Conservation (phyloP, 331 rosid genomes). For the Malus hybrid region DNA sequence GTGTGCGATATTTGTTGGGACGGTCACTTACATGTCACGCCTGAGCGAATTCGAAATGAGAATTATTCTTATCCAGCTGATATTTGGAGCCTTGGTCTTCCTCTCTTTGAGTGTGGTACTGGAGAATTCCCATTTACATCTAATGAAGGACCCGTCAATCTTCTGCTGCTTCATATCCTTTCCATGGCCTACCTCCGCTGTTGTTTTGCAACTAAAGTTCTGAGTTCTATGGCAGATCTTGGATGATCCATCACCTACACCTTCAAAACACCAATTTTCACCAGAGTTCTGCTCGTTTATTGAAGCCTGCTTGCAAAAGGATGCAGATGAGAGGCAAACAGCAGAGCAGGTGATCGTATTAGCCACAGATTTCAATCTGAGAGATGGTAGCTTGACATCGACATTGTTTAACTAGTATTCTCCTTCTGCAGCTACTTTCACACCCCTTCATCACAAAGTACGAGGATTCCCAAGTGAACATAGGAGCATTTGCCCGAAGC, state of each 20-base stretch:
- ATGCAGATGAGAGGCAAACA: constrained; percentile 81
- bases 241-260: constrained; percentile 94
- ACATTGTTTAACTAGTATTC: constrained; percentile 10
- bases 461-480: constrained; percentile 53
- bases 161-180: constrained; percentile 53
- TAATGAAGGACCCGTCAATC: constrained; percentile 89
- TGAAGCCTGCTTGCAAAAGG: constrained; percentile 84
- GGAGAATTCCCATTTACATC: constrained; percentile 97
- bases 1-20: constrained; percentile 98
- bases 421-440: constrained; percentile 63
- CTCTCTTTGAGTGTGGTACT: constrained; percentile 91
- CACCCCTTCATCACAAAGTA: constrained; percentile 74
- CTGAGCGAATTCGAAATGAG: constrained; percentile 88
- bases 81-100: constrained; percentile 96
- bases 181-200: neutral
- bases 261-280: constrained; percentile 65
- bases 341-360: constrained; percentile 69
- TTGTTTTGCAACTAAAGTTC: constrained; percentile 10
- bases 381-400: neutral
- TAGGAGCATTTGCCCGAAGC: constrained; percentile 64
- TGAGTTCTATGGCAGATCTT: constrained; percentile 53
- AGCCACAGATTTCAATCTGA: neutral
- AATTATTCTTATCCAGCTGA: constrained; percentile 96
- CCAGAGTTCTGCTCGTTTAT: constrained; percentile 86
- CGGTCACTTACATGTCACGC: constrained; percentile 93